These are phyloP conservation scores for Priceomyces haplophilus DNA, from an alignment of 805 yeast species.

Conservation along the genomic window DNA sequence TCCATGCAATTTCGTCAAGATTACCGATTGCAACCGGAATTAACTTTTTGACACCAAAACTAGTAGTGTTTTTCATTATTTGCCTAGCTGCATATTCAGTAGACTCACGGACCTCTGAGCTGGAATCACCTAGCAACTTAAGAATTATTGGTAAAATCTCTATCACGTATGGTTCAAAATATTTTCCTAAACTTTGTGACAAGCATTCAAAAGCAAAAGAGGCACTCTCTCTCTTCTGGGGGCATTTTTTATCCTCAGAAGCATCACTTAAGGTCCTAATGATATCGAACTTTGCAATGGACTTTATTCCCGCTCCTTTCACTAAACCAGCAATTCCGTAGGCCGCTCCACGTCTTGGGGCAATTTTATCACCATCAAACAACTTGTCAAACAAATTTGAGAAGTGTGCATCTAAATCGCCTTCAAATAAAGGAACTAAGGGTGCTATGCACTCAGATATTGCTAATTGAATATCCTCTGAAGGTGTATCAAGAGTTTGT, in stretches of 20 bases:
- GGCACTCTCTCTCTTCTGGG: slow-evolving; percentile 79
- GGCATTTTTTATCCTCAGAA: slow-evolving; percentile 79
- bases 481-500: slow-evolving; percentile 76
- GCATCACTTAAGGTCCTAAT: slow-evolving; percentile 75
- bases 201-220: slow-evolving; percentile 82
- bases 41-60: slow-evolving; percentile 85
- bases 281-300: slow-evolving; percentile 73
- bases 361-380: slow-evolving; percentile 46
- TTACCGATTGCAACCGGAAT: slow-evolving; percentile 88
- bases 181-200: slow-evolving; percentile 69
- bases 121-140: slow-evolving; percentile 78
- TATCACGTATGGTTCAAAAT: slow-evolving; percentile 91
- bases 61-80: slow-evolving; percentile 87
- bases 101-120: slow-evolving; percentile 83
- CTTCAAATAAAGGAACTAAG: slow-evolving; percentile 57
- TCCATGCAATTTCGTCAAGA: slow-evolving; percentile 88
- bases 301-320: slow-evolving; percentile 81
- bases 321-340: slow-evolving; percentile 94
- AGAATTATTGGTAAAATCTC: slow-evolving; percentile 81
- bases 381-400: slow-evolving; percentile 59
- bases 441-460: slow-evolving; percentile 85
- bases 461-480: slow-evolving; percentile 87
- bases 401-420: slow-evolving; percentile 51
- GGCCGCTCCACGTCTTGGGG: slow-evolving; percentile 87
- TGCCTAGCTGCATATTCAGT: slow-evolving; percentile 82